phyloP scores from a whole-genome alignment of 257 asterid species.

The Linaria vulgaris region DNA sequence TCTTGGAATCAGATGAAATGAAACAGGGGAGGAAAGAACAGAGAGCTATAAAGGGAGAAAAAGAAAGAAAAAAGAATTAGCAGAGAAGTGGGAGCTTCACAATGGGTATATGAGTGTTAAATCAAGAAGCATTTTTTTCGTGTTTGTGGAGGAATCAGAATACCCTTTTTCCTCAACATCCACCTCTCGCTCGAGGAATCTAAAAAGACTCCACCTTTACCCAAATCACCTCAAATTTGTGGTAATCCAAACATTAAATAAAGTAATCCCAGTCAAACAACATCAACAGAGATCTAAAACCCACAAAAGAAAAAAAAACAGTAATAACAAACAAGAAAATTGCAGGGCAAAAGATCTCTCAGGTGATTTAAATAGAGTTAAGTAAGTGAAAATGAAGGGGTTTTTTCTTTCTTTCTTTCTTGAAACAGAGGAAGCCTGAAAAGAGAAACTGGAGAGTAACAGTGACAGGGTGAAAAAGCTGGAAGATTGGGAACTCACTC shows the following conservation, averaged over 20 bases:
- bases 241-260: slow-evolving; percentile 18
- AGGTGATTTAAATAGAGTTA: background rate
- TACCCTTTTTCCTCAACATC: slow-evolving; percentile 41
- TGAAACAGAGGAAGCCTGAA: slow-evolving; percentile 33
- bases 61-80: slow-evolving; percentile 28
- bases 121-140: slow-evolving; percentile 46
- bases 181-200: slow-evolving; percentile 71
- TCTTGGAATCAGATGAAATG: too few relatives aligned
- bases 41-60: background rate
- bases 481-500: slow-evolving; percentile 30
- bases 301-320: slow-evolving; percentile 11
- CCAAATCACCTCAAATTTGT: slow-evolving; percentile 23
- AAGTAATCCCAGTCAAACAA: background rate
- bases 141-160: slow-evolving; percentile 54
- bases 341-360: slow-evolving; percentile 20
- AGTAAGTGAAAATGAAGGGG: too few relatives aligned
- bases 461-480: slow-evolving; percentile 36
- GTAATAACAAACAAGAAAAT: slow-evolving; percentile 19
- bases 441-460: slow-evolving; percentile 31
- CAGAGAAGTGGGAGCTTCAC: slow-evolving; percentile 39
- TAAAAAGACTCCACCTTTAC: slow-evolving; percentile 34
- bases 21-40: slow-evolving; percentile 23
- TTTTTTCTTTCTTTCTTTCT: slow-evolving; percentile 12
- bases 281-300: slow-evolving; percentile 48
- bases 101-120: slow-evolving; percentile 42